These are phyloP conservation scores for Heteromeles arbutifolia DNA, from an alignment of 306 rosid species.

Conservation along the genomic window DNA sequence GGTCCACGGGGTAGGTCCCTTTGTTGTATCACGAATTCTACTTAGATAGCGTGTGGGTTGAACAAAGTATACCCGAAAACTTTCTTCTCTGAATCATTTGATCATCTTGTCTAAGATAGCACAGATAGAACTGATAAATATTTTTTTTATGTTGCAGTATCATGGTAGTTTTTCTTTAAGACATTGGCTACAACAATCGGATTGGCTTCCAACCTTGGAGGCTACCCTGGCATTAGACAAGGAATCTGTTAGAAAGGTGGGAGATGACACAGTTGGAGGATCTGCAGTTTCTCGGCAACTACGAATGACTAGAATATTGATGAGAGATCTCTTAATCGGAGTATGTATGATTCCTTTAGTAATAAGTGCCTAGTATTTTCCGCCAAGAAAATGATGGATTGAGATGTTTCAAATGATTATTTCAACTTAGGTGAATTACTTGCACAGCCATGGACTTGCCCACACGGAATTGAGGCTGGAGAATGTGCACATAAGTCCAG, in stretches of 20 bases:
- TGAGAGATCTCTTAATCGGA: constrained; percentile 98
- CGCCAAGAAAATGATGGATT: constrained; percentile 7
- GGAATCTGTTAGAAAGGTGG: constrained; percentile 85
- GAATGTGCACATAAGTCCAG: constrained; percentile 92
- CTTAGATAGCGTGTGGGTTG: too few relatives aligned
- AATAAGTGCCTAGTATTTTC: constrained; percentile 1
- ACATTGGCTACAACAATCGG: constrained; percentile 94
- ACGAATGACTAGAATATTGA: constrained; percentile 70
- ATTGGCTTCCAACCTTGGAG: constrained; percentile 98
- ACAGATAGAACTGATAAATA: not conserved
- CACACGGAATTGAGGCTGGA: constrained; percentile 95
- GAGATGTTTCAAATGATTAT: constrained; percentile 11
- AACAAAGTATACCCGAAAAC: too few relatives aligned
- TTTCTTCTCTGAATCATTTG: not conserved
- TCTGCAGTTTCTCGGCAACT: constrained; percentile 83
- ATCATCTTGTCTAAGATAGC: not conserved
- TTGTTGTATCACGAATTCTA: constrained; percentile 8
- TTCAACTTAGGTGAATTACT: constrained; percentile 70
- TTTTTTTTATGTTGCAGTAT: constrained; percentile 41
- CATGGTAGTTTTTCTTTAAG: constrained; percentile 97
- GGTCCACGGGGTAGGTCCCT: constrained; percentile 80
- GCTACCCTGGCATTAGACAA: constrained; percentile 96
- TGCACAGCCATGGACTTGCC: constrained; percentile 98
- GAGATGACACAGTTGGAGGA: constrained; percentile 88
- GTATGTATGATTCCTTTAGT: constrained; percentile 29